phyloP scores from a whole-genome alignment of 495 filamentous ascomycete species.

The Penicillium tannophilum region DNA sequence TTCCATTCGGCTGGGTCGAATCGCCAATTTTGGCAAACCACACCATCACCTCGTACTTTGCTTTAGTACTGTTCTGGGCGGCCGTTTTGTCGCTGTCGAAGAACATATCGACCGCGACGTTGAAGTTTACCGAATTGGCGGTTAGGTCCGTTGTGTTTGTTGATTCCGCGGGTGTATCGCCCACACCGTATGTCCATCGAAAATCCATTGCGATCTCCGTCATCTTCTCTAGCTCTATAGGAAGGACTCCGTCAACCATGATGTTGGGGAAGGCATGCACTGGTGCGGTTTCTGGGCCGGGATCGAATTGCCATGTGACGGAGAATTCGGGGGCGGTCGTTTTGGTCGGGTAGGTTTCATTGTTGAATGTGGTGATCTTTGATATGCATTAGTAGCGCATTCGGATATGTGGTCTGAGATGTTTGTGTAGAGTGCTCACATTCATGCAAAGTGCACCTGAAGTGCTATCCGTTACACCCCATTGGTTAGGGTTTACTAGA shows the following conservation, averaged over 20 bases:
- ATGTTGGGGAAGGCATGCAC: slow-evolving; percentile 44
- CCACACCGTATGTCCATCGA: slow-evolving; percentile 41
- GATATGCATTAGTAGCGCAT: slow-evolving; percentile 1
- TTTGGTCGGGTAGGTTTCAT: slow-evolving; percentile 35
- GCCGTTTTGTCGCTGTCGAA: slow-evolving; percentile 34
- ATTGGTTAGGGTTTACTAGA: slow-evolving; percentile 39
- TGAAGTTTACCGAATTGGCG: slow-evolving; percentile 29
- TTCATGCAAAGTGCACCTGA: slow-evolving; percentile 29
- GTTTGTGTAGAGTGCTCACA: slow-evolving; percentile 17
- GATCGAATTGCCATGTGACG: slow-evolving; percentile 39
- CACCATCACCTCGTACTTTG: slow-evolving; percentile 49
- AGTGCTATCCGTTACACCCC: slow-evolving; percentile 24
- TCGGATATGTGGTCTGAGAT: neutral
- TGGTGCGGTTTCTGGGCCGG: slow-evolving; percentile 23
- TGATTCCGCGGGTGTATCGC: slow-evolving; percentile 22
- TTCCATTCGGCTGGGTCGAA: slow-evolving; percentile 32
- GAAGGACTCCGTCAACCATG: slow-evolving; percentile 28
- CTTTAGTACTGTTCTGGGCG: slow-evolving; percentile 27
- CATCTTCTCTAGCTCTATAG: slow-evolving; percentile 24
- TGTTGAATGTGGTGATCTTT: slow-evolving; percentile 38
- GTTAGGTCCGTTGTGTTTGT: slow-evolving; percentile 13
- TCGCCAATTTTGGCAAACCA: slow-evolving; percentile 38
- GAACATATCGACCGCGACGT: slow-evolving; percentile 51
- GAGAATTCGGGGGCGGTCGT: slow-evolving; percentile 37
- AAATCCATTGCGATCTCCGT: slow-evolving; percentile 31